Evolutionary conservation across 2,329 filamentous ascomycete species (phyloP), one percentile per base, ranked within the genome.

Genomic region (Aspergillus pseudoterreus): DNA sequence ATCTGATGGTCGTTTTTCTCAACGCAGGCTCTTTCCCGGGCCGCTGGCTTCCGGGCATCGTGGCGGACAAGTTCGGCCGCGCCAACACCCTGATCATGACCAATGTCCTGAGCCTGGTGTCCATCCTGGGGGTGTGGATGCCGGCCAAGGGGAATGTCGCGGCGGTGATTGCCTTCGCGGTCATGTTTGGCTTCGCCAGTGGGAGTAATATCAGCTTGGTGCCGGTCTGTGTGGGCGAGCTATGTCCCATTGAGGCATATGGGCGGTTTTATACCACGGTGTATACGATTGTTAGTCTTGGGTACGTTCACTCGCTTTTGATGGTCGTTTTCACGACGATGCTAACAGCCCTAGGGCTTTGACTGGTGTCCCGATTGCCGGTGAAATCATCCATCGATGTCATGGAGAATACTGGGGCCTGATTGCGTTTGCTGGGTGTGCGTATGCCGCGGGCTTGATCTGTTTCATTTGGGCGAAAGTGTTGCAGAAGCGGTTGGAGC

Each of bases 171-270:
- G 45, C 60, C n/a, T 62, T 64, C 32, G 53, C 60, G 1, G 51
- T 62, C 4, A 47, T 61, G 3, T 65, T 74, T 48, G 71, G 72
- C 1, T 73, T 75, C 47, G 65, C 57, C 1, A 66, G 63, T 30
- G 72, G 72, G 0, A 66, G 63, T 12, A 72, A 72, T 39, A 67
- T 75, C 45, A 69, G 65, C 35, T 48, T 75, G 44, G 69, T 67
- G 9, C 72, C 71, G 1, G 67, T 74, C 1, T 79, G 75, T 52
- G 65, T 79, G 2, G 74, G 75, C 2, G 74, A 78, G 58, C 60
- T 79, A 6, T 78, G 76, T 56, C 58, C 63, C 1, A 69, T 66
- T 0, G 63, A 71, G 39, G 61, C 70, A 41, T 77, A 77, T 60
- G 72, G 71, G 2, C 57, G 64, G n/a, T 72, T 70, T 44, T 72